phyloP scores from a whole-genome alignment of 176 grass and related monocot genomes.

The Urochloa ruziziensis region DNA sequence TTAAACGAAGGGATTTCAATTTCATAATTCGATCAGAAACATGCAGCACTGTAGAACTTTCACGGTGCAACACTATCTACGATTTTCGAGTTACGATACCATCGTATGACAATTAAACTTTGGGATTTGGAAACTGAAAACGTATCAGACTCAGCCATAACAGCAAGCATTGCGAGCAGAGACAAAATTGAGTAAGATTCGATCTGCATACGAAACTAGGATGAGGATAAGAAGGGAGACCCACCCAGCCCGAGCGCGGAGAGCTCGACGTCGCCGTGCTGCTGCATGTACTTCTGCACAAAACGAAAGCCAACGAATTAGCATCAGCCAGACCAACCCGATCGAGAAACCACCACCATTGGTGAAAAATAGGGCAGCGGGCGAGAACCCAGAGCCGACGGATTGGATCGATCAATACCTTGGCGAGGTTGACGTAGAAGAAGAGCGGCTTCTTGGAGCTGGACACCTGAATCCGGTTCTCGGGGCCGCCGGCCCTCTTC shows the following conservation, averaged over 20 bases:
- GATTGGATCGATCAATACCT: slow-evolving; percentile 23
- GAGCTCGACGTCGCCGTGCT: slow-evolving; percentile 71
- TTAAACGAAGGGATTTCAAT: no score
- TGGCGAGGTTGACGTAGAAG: slow-evolving; percentile 92
- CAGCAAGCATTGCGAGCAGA: not conserved
- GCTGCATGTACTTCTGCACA: slow-evolving; percentile 80
- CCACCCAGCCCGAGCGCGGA: slow-evolving; percentile 88
- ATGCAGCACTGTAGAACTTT: not conserved
- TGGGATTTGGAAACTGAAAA: not conserved
- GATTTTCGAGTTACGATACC: not conserved
- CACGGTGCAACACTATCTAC: not conserved
- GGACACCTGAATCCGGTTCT: slow-evolving; percentile 82
- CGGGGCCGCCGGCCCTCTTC: slow-evolving; percentile 23
- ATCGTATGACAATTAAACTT: no score
- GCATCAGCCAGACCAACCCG: not conserved
- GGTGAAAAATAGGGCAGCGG: not conserved
- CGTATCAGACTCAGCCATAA: not conserved
- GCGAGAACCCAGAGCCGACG: not conserved
- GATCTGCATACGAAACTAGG: not conserved
- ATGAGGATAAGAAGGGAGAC: not conserved
- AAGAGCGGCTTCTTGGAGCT: slow-evolving; percentile 80
- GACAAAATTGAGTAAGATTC: not conserved
- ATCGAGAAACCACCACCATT: not conserved
- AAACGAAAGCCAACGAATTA: not conserved
- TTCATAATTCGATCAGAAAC: not conserved